These are phyloP conservation scores for Leptographium radiaticola DNA, from an alignment of 2,329 filamentous ascomycete species.

Conservation along the genomic window DNA sequence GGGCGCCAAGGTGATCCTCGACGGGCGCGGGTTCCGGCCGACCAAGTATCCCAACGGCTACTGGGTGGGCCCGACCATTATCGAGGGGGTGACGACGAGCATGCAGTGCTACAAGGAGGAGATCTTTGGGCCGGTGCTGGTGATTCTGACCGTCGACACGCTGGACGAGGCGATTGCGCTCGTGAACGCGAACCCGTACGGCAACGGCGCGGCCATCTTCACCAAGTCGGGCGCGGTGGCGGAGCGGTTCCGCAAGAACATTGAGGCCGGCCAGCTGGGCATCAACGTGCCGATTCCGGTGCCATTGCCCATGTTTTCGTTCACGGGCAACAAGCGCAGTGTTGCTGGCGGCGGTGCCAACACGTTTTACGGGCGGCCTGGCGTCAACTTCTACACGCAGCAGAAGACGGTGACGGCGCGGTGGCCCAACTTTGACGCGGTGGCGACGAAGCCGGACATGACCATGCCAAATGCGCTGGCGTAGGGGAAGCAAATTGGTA, in stretches of 20 bases:
- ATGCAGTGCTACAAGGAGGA: conserved; percentile 79
- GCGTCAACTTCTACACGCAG: conserved; percentile 90
- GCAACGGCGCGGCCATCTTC: conserved; percentile 77
- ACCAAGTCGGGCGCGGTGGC: conserved; percentile 65
- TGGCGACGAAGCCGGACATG: conserved; percentile 71
- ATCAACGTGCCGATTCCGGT: conserved; percentile 74
- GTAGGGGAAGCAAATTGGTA: not conserved
- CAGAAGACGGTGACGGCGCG: conserved; percentile 90
- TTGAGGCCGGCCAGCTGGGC: conserved; percentile 74
- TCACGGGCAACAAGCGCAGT: conserved; percentile 74
- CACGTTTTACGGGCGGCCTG: conserved; percentile 91
- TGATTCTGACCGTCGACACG: conserved; percentile 65
- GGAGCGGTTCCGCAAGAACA: conserved; percentile 62
- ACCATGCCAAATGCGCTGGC: conserved; percentile 55
- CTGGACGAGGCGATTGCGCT: conserved; percentile 67
- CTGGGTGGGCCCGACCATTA: conserved; percentile 73
- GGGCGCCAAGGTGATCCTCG: conserved; percentile 66
- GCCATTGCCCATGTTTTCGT: conserved; percentile 57
- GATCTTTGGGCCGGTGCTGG: conserved; percentile 74
- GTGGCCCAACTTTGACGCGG: conserved; percentile 76
- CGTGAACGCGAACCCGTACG: conserved; percentile 77
- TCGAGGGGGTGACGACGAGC: conserved; percentile 62
- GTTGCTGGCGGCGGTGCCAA: conserved; percentile 82
- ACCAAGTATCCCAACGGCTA: conserved; percentile 71
- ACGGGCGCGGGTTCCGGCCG: conserved; percentile 62